Conservation (phyloP, 495 filamentous ascomycete species). For the Aspergillus avenaceus region DNA sequence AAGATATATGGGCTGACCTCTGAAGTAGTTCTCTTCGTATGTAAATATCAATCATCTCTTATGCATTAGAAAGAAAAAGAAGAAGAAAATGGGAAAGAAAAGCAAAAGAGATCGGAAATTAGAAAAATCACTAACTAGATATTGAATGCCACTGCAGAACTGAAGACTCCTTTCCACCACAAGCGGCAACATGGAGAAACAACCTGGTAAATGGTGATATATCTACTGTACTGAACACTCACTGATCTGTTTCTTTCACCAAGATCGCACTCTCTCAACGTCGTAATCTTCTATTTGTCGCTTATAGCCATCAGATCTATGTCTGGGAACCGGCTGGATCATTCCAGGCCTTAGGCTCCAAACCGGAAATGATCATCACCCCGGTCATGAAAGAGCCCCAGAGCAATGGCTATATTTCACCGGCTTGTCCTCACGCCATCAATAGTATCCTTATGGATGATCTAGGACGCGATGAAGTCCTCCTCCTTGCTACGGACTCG, state of each 20-base stretch:
- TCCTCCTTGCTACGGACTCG: constrained; percentile 76
- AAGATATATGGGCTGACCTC: not conserved
- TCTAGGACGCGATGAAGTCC: constrained; percentile 74
- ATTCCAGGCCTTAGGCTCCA: constrained; percentile 54
- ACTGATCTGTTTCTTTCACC: constrained; percentile 6
- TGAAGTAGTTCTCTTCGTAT: constrained; percentile 19
- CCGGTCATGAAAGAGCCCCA: constrained; percentile 49
- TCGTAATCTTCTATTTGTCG: constrained; percentile 71
- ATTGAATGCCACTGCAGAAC: constrained; percentile 15
- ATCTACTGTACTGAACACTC: not conserved
- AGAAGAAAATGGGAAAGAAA: no score
- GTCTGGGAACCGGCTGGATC: constrained; percentile 69
- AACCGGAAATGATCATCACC: constrained; percentile 61
- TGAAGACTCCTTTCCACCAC: constrained; percentile 26
- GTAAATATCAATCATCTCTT: constrained; percentile 1
- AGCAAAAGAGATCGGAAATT: no score
- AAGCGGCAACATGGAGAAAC: constrained; percentile 40
- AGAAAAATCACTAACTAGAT: constrained; percentile 1
- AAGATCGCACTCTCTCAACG: constrained; percentile 54
- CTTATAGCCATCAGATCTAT: constrained; percentile 66
- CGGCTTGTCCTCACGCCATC: constrained; percentile 59
- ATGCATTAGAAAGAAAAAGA: not conserved
- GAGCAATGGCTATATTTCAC: constrained; percentile 55
- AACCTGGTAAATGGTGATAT: constrained; percentile 40
- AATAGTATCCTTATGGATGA: constrained; percentile 77